Evolutionary conservation across 257 asterid species (phyloP).

Genomic region (Anisodus tanguticus): DNA sequence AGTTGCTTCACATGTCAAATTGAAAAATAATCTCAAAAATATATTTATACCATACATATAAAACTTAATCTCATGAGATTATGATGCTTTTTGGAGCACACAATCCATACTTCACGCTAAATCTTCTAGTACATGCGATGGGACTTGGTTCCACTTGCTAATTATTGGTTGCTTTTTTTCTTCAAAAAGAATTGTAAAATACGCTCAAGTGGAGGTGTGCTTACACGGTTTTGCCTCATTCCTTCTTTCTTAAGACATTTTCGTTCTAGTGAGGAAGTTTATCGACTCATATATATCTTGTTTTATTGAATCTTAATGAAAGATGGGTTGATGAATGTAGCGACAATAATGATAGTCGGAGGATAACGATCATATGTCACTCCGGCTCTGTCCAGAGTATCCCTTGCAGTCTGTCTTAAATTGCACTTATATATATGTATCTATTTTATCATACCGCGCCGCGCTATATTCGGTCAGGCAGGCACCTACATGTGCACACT

Average conservation of each 20-base stretch:
- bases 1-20: not conserved
- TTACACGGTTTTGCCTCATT: conserved; percentile 19
- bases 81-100: not conserved
- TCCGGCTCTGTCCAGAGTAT: too few species aligned
- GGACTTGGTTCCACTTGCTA: not conserved
- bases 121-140: not conserved
- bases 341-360: too few species aligned
- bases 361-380: too few species aligned
- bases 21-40: not conserved
- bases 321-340: too few species aligned
- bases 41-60: not conserved
- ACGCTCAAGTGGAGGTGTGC: not conserved
- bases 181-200: not conserved
- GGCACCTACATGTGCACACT: too few species aligned
- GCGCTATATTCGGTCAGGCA: too few species aligned
- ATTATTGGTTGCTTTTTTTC: not conserved
- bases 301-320: too few species aligned
- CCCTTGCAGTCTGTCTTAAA: too few species aligned
- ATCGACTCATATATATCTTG: too few species aligned
- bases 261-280: not conserved
- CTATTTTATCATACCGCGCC: too few species aligned
- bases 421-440: too few species aligned
- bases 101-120: not conserved
- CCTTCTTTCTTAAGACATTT: not conserved
- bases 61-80: not conserved